Conservation (phyloP, 352 stramenopile genomes). For the Phytopythium helicoides region DNA sequence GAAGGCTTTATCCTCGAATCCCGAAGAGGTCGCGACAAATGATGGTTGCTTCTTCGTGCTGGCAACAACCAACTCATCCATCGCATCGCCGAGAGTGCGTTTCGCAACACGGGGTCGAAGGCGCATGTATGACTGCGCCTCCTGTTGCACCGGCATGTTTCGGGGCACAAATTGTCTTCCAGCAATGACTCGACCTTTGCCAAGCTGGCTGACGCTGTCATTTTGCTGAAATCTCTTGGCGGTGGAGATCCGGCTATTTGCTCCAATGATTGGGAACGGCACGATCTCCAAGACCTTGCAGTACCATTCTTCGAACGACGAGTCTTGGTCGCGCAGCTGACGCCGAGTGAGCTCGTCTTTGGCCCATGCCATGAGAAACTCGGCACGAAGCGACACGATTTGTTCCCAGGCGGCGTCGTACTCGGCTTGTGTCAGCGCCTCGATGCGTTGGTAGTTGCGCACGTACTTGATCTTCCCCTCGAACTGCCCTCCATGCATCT, state of each 20-base stretch:
- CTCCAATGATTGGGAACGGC: slow-evolving; percentile 42
- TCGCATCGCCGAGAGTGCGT: neutral
- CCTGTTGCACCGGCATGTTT: too few species aligned
- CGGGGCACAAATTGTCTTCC: too few species aligned
- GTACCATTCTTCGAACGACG: slow-evolving; percentile 59
- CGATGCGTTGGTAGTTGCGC: slow-evolving; percentile 29
- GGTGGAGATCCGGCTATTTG: slow-evolving; percentile 26
- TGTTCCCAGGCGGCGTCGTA: slow-evolving; percentile 42
- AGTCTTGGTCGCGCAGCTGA: slow-evolving; percentile 3
- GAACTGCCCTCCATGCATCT: slow-evolving; percentile 82
- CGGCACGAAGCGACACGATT: slow-evolving; percentile 34
- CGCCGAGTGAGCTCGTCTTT: slow-evolving; percentile 58
- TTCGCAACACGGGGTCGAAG: neutral
- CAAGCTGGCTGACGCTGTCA: slow-evolving; percentile 11
- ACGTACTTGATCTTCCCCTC: slow-evolving; percentile 82
- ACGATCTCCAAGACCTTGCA: slow-evolving; percentile 35
- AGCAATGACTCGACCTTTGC: slow-evolving; percentile 1
- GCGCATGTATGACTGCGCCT: too few species aligned
- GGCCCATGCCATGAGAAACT: slow-evolving; percentile 70
- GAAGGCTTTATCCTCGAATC: too few species aligned
- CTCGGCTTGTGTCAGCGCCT: slow-evolving; percentile 49
- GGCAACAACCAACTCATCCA: neutral
- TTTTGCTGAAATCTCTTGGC: slow-evolving; percentile 14
- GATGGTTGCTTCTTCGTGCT: neutral
- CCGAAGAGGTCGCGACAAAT: neutral